Evolutionary conservation across 2,329 filamentous ascomycete genomes (phyloP).

Genomic region (Amesomyces nigricolor): DNA sequence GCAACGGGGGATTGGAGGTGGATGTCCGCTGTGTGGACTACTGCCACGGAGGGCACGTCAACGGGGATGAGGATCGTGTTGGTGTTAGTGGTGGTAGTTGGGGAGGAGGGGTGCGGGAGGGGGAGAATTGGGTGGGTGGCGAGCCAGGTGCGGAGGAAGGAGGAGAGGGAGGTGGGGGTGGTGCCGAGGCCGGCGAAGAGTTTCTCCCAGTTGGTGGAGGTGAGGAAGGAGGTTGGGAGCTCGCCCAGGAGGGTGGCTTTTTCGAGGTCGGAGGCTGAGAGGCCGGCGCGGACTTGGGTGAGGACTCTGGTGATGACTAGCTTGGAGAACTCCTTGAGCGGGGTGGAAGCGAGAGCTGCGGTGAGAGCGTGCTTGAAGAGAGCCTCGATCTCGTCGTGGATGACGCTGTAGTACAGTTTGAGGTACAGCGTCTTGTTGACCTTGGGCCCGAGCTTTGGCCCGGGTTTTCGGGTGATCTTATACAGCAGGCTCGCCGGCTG

Average conservation of each 20-base stretch:
- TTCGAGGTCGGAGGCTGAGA: conserved; percentile 51
- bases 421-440: conserved; percentile 54
- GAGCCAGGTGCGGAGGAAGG: conserved; percentile 38
- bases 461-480: conserved; percentile 58
- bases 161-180: conserved; percentile 28
- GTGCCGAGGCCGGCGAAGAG: conserved; percentile 47
- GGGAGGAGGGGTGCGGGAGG: conserved; percentile 28
- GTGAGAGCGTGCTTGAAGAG: conserved; percentile 42
- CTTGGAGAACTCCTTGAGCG: conserved; percentile 42
- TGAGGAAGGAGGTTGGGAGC: conserved; percentile 45
- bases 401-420: conserved; percentile 66
- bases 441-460: conserved; percentile 30
- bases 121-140: conserved; percentile 30
- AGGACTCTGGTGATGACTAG: conserved; percentile 42
- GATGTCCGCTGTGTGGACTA: conserved; percentile 75
- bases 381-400: conserved; percentile 66
- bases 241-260: conserved; percentile 49
- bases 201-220: conserved; percentile 42
- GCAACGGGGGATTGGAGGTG: conserved; percentile 41
- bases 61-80: conserved; percentile 77
- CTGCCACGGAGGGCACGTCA: conserved; percentile 74
- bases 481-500: conserved; percentile 79
- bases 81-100: conserved; percentile 28
- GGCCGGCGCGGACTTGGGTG: conserved; percentile 37
- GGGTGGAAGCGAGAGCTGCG: conserved; percentile 35